Percentiles rank a stretch among this genome's conserved stretches.
These are phyloP conservation scores for Arctostaphylos glauca DNA, from an alignment of 148 eudicot genomes.

Conservation along the genomic window DNA sequence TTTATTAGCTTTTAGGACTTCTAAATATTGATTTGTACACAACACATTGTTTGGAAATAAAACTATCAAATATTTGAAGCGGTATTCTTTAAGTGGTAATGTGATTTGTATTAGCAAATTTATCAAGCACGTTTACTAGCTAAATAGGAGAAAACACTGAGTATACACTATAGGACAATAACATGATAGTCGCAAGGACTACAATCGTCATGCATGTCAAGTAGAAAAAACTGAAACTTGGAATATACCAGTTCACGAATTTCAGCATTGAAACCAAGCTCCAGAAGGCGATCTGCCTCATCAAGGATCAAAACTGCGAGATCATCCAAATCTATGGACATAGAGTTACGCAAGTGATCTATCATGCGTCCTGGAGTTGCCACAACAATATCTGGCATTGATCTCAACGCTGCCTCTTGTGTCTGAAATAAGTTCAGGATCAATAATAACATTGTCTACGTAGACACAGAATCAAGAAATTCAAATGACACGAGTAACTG, in stretches of 20 bases:
- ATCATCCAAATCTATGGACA: constrained; percentile 90
- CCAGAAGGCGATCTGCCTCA: constrained; percentile 95
- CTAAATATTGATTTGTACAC: background rate
- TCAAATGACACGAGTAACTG: background rate
- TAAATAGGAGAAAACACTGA: background rate
- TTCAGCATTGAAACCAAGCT: constrained; percentile 92
- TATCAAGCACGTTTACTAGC: background rate
- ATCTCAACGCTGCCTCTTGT: constrained; percentile 81
- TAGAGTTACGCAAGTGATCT: constrained; percentile 93
- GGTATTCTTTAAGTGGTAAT: background rate
- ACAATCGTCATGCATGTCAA: background rate
- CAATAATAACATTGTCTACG: background rate
- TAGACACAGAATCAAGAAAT: background rate
- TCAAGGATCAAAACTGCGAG: constrained; percentile 95
- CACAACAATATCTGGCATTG: constrained; percentile 93
- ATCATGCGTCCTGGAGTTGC: constrained; percentile 99
- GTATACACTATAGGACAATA: background rate
- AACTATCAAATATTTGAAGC: background rate
- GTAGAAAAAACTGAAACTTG: background rate
- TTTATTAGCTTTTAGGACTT: background rate
- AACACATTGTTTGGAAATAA: background rate
- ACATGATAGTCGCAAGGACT: background rate
- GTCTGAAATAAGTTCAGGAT: constrained; percentile 38
- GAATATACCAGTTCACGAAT: constrained; percentile 69
- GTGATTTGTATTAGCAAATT: background rate